Base-by-base conservation (phyloP, 371 early-diverging fungal species). In the Apophysomyces variabilis region DNA sequence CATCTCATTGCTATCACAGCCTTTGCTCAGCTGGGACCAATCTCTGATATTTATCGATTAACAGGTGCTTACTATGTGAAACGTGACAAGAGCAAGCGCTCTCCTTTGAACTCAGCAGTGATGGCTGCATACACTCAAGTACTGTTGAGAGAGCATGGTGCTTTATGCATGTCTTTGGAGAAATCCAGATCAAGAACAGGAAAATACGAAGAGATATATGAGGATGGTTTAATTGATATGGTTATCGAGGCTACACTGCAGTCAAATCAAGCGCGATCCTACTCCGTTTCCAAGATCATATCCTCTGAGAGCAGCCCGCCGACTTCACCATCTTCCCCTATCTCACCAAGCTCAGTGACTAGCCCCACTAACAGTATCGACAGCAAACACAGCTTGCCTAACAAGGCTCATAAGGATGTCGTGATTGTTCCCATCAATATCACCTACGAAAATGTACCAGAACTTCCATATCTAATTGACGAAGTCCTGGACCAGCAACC, bases 51-150 rank as follows among this genome's bases (percentile, higher is more conserved):
- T 12, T 77, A 80, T 58, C 75, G 84, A 7, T 50, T 83, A 4
- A 72, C 79, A 8, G 84, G 84, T 38, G 79, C 79, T 14, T 80
- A 80, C 26, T 83, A 80, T 57, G 58, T 83, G 0, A 80, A 80
- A 38, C 72, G 80, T 1, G 81, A 83, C 39, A 75, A 67, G 38
- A 45, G 66, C 3, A 65, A 77, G 39, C 74, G 80, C 12, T 83
- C 80, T 0, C 84, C 84, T 7, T 41, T 83, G 7, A 78, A 79
- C 39, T 75, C 79, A 0, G 84, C 84, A 3, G 80, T 83, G 1
- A 78, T 75, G 46, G 80, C 80, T 8, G 80, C 84, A 3, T 83
- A 80, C 60, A 79, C 80, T 0, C 80, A 80, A 60, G 80, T 80
- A 0, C 66, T 83, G 1, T 39, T 83, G 11, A 65, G 80, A n/a